Evolutionary conservation across 208 protist genomes (phyloP), one percentile per base, ranked within the genome.

Genomic region (Wallacemonas rigidus): DNA sequence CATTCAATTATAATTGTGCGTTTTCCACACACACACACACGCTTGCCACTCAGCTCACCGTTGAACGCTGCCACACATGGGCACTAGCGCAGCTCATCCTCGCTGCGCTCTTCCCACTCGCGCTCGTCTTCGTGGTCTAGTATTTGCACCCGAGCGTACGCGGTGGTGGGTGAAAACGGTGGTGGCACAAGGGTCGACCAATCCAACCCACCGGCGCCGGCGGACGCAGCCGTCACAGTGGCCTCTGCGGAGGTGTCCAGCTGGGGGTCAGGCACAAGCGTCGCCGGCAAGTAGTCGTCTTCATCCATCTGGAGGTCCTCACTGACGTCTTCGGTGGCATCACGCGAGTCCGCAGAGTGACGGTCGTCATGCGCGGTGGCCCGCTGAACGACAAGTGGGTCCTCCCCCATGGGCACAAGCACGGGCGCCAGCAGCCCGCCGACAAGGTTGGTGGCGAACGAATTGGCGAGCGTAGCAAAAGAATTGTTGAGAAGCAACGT

Each of bases 401-500:
- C 45, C 26, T 36, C 35, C 14, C 15, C 51, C 15, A 69, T 51
- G 12, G 74, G 63, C 5, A 90, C 35, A 8, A 90, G 77, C n/a
- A 72, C 74, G 44, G 73, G 71, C 14, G 83, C 71, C 45, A 82
- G 64, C 35, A 85, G 63, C 7, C 72, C 80, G 1, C 74, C 61
- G 11, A 78, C 77, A 9, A 79, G 54, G 57, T 86, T 85, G 4
- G 62, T 87, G 2, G 82, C 80, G 36, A 81, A 81, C 8, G 83
- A 86, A 55, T 74, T 83, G 36, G 82, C 80, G 11, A 87, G 55
- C n/a, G 79, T 76, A 2, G 63, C 76, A 47, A 87, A 85, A 36
- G 83, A 87, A 61, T 83, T 85, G 57, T 76, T 73, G 39, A 80
- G 9, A 14, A 87, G 67, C 3, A 86, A 54, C 15, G 1, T 54